A percentile compares a stretch with the other conserved stretches of the same genome.
These are phyloP conservation scores for Leucoagaricus sp. DNA, from an alignment of 1,284 basidiomycete species.

Conservation along the genomic window DNA sequence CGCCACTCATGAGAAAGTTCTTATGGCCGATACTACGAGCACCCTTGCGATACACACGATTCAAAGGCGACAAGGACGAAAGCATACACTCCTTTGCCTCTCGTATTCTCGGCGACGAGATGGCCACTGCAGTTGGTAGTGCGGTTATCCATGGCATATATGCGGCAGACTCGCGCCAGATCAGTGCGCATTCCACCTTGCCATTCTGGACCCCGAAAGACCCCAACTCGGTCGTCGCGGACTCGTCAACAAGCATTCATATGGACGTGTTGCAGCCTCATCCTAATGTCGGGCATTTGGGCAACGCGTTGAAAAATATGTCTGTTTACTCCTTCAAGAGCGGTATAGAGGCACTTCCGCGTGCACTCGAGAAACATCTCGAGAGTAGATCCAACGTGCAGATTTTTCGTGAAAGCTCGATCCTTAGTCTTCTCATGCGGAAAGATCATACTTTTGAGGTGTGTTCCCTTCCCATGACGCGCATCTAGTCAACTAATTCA, in stretches of 20 bases:
- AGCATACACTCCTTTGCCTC: constrained; percentile 80
- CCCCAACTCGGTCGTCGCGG: constrained; percentile 24
- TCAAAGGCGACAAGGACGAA: constrained; percentile 61
- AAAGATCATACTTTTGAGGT: constrained; percentile 47
- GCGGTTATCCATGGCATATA: constrained; percentile 94
- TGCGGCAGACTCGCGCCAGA: constrained; percentile 75
- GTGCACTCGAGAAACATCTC: constrained; percentile 55
- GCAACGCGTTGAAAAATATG: constrained; percentile 53
- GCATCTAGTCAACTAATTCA: neutral
- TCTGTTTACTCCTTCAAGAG: constrained; percentile 82
- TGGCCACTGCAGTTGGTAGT: constrained; percentile 79
- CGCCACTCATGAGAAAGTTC: constrained; percentile 39
- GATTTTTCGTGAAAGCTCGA: constrained; percentile 46
- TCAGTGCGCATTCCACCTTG: constrained; percentile 56
- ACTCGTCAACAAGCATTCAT: neutral
- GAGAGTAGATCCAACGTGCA: constrained; percentile 55
- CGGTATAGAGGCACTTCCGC: constrained; percentile 74
- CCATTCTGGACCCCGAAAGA: constrained; percentile 39
- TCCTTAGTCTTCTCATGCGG: constrained; percentile 34
- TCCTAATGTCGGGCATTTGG: constrained; percentile 46
- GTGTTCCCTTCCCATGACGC: constrained; percentile 6
- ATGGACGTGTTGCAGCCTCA: constrained; percentile 1
- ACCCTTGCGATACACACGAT: constrained; percentile 61
- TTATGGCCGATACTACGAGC: constrained; percentile 53
- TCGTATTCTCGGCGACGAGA: constrained; percentile 71